These are phyloP conservation scores for Malus hybrid DNA, from an alignment of 331 rosid genomes.

Conservation along the genomic window DNA sequence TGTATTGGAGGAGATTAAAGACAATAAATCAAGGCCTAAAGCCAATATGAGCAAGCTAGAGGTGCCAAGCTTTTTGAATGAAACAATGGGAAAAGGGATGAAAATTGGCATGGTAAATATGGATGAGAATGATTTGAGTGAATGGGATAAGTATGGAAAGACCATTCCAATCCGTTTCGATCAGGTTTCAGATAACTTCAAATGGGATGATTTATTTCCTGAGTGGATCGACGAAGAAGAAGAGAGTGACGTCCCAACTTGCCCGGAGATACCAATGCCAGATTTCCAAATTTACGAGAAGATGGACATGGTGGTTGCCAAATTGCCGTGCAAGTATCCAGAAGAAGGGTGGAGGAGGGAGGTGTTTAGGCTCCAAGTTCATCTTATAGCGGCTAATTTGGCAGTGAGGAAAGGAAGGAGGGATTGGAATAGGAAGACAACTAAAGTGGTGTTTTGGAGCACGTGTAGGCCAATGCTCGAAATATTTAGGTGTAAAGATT, in stretches of 20 bases:
- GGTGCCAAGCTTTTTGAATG: constrained; percentile 44
- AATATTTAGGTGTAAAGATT: constrained; percentile 54
- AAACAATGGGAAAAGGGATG: constrained; percentile 36
- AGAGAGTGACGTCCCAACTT: constrained; percentile 53
- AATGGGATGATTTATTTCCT: constrained; percentile 73
- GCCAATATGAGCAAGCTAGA: constrained; percentile 28
- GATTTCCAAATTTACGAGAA: constrained; percentile 29
- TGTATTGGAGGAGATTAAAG: constrained; percentile 34
- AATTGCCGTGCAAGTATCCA: constrained; percentile 53
- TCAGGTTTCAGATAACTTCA: constrained; percentile 41
- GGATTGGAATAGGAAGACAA: constrained; percentile 39
- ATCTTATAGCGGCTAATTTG: constrained; percentile 55
- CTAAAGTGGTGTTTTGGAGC: constrained; percentile 56
- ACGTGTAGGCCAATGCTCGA: constrained; percentile 74
- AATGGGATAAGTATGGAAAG: constrained; percentile 25
- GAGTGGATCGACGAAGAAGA: constrained; percentile 92
- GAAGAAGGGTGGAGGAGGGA: constrained; percentile 48
- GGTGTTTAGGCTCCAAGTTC: constrained; percentile 32
- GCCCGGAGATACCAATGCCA: constrained; percentile 77
- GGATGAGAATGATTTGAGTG: constrained; percentile 29
- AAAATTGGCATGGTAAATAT: constrained; percentile 68
- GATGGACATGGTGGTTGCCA: constrained; percentile 58
- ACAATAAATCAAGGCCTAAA: neutral
- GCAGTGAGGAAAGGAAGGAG: constrained; percentile 47
- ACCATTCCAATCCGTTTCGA: constrained; percentile 27